Base-by-base conservation (phyloP, 805 yeast species). In the Nakazawaea peltata region DNA sequence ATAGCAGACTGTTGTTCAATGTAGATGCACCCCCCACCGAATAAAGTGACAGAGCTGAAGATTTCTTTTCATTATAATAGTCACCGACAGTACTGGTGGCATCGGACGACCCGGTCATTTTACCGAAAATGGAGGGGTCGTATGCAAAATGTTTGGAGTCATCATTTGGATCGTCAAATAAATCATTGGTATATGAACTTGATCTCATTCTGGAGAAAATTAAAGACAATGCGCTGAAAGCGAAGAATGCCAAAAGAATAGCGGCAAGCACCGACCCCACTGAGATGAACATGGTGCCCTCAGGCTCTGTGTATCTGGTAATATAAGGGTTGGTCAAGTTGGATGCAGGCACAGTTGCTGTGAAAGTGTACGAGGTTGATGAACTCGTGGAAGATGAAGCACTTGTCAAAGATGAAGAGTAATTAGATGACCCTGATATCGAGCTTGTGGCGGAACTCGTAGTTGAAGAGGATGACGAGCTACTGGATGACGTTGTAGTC, bases 261-360 rank as follows among this genome's bases (percentile, higher is more conserved):
- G 47, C 35, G 3, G 45, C 52, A 15, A 67, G 32, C 6, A 63
- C 45, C 0, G 57, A 52, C 4, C 71, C 74, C 5, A 64, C 51
- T 4, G 63, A 50, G 23, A 69, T 63, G 47, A 69, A 69, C 15
- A 69, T 63, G 11, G 69, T 47, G 16, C 65, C 63, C 13, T 51
- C 46, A 2, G 63, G 57, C 28, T 57, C 44, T 6, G 40, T 28
- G 5, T 55, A 35, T 15, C 35, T 33, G 6, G 38, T 34, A 8
- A 65, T 48, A 39, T 44, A 63, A 8, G 71, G 71, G 32, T 63
- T 57, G 7, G 25, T 27, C 5, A 8, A 39, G 5, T 23, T 11
- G 2, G 17, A 35, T 4, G 43, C 34, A 8, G 57, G 53, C 10
- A 52, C 43, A 2, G 39, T 30, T 5, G 50, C 49, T 18, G 34